Conservation (phyloP, 257 asterid species). For the Linaria vulgaris region DNA sequence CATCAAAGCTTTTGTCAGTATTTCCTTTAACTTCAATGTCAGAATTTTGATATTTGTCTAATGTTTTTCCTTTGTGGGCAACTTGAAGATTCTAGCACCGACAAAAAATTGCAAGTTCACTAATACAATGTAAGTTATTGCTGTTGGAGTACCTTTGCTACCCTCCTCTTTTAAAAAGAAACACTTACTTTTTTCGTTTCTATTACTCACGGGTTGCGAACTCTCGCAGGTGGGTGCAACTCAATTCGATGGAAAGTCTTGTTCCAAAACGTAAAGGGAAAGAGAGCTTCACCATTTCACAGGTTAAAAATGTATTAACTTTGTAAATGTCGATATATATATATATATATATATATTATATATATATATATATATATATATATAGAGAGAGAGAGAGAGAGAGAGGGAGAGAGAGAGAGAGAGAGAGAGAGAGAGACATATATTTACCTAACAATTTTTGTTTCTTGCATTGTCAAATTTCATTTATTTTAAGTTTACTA, state of each 20-base stretch:
- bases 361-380: too few species aligned
- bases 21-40: constrained; percentile 12
- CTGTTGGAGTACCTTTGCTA: constrained; percentile 18
- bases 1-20: constrained; percentile 1
- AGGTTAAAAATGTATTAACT: constrained; percentile 48
- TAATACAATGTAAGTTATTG: constrained; percentile 60
- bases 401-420: too few species aligned
- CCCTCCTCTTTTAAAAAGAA: constrained; percentile 15
- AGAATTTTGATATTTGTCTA: constrained; percentile 22
- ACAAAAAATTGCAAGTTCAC: constrained; percentile 55
- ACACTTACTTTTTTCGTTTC: constrained; percentile 24
- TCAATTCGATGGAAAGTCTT: constrained; percentile 48
- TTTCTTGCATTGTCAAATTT: constrained; percentile 12
- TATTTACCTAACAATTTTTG: background rate
- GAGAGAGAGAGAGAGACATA: too few species aligned
- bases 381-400: too few species aligned
- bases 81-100: constrained; percentile 40
- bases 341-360: too few species aligned
- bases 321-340: constrained; percentile 14
- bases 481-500: constrained; percentile 8
- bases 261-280: constrained; percentile 38
- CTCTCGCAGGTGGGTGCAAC: constrained; percentile 74
- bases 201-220: background rate
- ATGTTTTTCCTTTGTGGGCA: constrained; percentile 30
- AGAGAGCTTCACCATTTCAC: constrained; percentile 38